phyloP scores from a whole-genome alignment of 345 rosid species.

The Arabis alpina region DNA sequence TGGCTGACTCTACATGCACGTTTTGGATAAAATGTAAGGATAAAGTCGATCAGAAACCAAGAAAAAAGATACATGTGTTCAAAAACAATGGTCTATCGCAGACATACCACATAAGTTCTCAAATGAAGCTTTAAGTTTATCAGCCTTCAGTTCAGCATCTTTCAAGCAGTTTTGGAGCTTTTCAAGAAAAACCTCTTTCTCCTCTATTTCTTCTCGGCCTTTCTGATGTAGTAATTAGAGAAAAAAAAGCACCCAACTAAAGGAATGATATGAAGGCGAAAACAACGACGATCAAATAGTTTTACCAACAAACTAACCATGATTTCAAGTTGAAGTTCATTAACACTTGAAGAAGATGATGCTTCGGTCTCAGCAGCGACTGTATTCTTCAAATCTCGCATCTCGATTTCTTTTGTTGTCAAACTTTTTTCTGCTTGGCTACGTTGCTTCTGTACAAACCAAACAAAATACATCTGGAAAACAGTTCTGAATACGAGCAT shows the following conservation, averaged over 20 bases:
- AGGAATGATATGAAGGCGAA: slow-evolving; percentile 9
- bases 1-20: slow-evolving; percentile 64
- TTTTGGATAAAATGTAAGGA: slow-evolving; percentile 5
- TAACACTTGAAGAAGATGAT: slow-evolving; percentile 59
- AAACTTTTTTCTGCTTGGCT: slow-evolving; percentile 50
- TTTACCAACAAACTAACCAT: slow-evolving; percentile 55
- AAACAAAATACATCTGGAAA: slow-evolving; percentile 20
- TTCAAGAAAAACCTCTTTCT: slow-evolving; percentile 57
- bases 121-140: slow-evolving; percentile 59
- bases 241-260: background rate
- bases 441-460: slow-evolving; percentile 61
- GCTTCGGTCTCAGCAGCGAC: slow-evolving; percentile 50
- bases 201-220: slow-evolving; percentile 54
- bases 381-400: slow-evolving; percentile 66
- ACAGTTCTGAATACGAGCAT: background rate
- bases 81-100: slow-evolving; percentile 21
- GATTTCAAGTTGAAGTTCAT: slow-evolving; percentile 82
- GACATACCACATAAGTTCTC: slow-evolving; percentile 72
- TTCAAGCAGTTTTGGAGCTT: slow-evolving; percentile 48
- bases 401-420: slow-evolving; percentile 55
- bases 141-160: slow-evolving; percentile 65
- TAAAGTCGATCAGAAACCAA: slow-evolving; percentile 10
- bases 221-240: slow-evolving; percentile 46
- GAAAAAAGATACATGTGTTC: slow-evolving; percentile 12
- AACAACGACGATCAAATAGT: slow-evolving; percentile 9